Evolutionary conservation across 176 grass and related monocot genomes (phyloP), one percentile per base, ranked within the genome.

Genomic region (Puccinellia tenuiflora): DNA sequence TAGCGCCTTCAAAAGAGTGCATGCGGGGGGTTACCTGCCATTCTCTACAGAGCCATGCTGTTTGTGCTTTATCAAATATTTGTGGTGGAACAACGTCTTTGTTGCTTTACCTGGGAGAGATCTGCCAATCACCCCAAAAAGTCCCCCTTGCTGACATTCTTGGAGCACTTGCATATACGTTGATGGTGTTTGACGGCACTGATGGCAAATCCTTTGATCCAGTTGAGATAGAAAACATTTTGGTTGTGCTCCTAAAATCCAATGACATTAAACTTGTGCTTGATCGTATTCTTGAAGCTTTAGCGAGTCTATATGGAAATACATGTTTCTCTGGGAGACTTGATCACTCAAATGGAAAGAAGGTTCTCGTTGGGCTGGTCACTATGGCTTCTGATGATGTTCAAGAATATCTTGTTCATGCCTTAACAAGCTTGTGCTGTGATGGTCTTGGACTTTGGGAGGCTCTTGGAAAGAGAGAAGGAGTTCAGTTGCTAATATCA

Each of bases 1-100:
- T 98, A 77, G 92, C 96, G 20, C 96, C 95, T 75, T 98, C 96
- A 52, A 98, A 95, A 80, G 96, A 98, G 83, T 90, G 90, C 73
- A 98, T 98, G 92, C 86, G 86, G 75, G 96, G 95, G 55, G 77
- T 86, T 75, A 91, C 90, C 48, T 94, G 96, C n/a, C 81, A 88
- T 86, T 86, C 86, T 85, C 88, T 98, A 72, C 96, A 98, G 84
- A 90, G 82, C n/a, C 90, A 93, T 81, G 88, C 96, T 29, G 76
- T 98, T 45, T 39, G 37, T 86, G 96, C 96, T 85, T 93, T 98
- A 75, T 88, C 90, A 77, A 98, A 98, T 90, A 91, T 98, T 71
- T 98, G 96, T 80, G 92, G 96, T 76, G 90, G 92, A 76, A 88
- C 90, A 68, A 90, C 85, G 83, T 91, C 88, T 77, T 57, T 98